Evolutionary conservation across 148 eudicot genomes (phyloP).

Genomic region (Silene uniflora): DNA sequence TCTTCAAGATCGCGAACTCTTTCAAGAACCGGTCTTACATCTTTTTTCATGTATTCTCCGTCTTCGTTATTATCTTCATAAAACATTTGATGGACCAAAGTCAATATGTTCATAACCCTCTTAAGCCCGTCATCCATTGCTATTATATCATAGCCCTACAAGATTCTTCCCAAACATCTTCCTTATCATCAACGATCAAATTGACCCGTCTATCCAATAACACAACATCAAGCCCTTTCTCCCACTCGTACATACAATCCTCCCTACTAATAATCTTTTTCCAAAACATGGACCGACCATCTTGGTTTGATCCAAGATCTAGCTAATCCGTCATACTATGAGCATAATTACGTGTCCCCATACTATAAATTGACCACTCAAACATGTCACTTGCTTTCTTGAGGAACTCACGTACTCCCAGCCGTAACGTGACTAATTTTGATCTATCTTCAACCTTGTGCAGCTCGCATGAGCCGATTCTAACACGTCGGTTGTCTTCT

Average conservation of each 20-base stretch:
- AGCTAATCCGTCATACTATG: neutral
- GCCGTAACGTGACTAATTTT: conserved; percentile 10
- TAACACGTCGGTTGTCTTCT: neutral
- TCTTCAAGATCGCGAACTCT: neutral
- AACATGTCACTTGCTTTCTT: conserved; percentile 15
- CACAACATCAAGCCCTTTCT: conserved; percentile 7
- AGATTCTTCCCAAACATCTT: too few species aligned
- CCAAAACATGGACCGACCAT: neutral
- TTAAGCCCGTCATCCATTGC: too few species aligned
- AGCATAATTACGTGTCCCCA: neutral
- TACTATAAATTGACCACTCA: conserved; percentile 14
- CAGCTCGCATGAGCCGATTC: neutral
- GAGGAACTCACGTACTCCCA: conserved; percentile 5
- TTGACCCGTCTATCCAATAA: neutral
- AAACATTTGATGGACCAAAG: too few species aligned
- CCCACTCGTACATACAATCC: neutral
- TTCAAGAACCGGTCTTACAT: neutral
- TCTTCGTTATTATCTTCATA: too few species aligned
- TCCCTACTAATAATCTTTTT: conserved; percentile 9
- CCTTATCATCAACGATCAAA: conserved; percentile 10
- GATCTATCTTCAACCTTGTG: neutral
- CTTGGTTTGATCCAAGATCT: too few species aligned
- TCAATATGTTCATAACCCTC: too few species aligned
- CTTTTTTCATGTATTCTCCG: too few species aligned
- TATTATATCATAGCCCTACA: too few species aligned